Conservation (phyloP, 1,284 basidiomycete genomes). For the Cryptococcus floricola region DNA sequence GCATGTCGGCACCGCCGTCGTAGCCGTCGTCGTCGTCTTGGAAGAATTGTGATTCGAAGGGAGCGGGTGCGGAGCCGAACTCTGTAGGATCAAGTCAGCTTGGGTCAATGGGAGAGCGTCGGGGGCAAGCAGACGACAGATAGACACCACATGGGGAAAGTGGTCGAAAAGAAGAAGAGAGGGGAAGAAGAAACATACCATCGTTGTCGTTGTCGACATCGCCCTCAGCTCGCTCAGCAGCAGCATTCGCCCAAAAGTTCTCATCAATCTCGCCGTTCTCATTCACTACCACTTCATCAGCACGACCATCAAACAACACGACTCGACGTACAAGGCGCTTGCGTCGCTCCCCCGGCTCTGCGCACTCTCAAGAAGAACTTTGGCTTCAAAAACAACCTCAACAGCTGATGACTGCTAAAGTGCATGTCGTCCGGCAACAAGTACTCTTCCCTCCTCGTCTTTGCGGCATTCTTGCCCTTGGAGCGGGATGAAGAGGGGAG, state of each 20-base stretch:
- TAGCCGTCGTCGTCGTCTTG: conserved; percentile 84
- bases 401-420: conserved; percentile 82
- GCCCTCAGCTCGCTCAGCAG: conserved; percentile 67
- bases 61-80: conserved; percentile 57
- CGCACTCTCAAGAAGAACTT: conserved; percentile 70
- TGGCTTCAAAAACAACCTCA: conserved; percentile 92
- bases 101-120: neutral
- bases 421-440: conserved; percentile 95
- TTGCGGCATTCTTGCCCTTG: conserved; percentile 37
- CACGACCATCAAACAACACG: no score
- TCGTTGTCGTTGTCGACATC: conserved; percentile 57
- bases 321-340: no score
- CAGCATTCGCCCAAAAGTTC: conserved; percentile 91
- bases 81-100: conserved; percentile 19
- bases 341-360: neutral
- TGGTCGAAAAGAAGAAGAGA: neutral
- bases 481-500: conserved; percentile 53
- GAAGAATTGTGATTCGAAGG: conserved; percentile 96
- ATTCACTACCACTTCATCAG: conserved; percentile 14
- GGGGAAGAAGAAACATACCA: conserved; percentile 48
- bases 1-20: conserved; percentile 57
- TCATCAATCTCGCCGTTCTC: conserved; percentile 83
- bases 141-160: neutral
- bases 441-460: conserved; percentile 69
- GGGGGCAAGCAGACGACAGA: neutral